These are phyloP conservation scores for Colletotrichum zoysiae DNA, from an alignment of 2,329 filamentous ascomycete species.

Conservation along the genomic window DNA sequence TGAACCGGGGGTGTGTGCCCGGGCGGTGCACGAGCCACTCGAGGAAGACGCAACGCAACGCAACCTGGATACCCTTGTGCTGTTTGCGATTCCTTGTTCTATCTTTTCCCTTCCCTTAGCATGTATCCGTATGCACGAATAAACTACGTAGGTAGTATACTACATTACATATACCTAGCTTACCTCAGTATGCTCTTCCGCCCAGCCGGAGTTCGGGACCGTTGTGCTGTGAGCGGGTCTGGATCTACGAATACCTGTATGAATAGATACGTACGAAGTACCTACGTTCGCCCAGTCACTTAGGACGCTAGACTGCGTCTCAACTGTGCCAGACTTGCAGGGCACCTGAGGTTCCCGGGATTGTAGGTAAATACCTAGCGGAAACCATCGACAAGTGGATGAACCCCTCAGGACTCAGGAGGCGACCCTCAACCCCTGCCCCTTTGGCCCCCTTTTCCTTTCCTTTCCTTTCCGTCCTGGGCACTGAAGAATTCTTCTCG, in stretches of 20 bases:
- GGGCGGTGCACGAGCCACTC: neutral
- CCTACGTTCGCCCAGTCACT: neutral
- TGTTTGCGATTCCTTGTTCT: neutral
- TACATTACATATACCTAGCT: no score
- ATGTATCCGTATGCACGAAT: no score
- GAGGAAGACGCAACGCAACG: neutral
- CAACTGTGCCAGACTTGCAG: neutral
- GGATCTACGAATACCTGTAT: conserved; percentile 1
- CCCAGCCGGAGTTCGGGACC: conserved; percentile 31
- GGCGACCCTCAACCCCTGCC: conserved; percentile 1
- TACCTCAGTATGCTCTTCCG: neutral
- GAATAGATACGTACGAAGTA: no score
- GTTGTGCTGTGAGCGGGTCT: conserved; percentile 13
- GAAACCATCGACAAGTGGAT: neutral
- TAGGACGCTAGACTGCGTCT: neutral
- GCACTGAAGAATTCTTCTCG: conserved; percentile 18
- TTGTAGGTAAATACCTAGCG: conserved; percentile 23
- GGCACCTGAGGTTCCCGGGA: neutral
- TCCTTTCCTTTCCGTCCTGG: no score
- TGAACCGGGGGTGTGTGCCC: neutral
- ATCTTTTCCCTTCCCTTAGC: neutral
- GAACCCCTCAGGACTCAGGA: neutral
- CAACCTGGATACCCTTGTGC: neutral
- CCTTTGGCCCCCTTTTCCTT: neutral
- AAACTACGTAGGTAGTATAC: no score